Evolutionary conservation across 495 filamentous ascomycete genomes (phyloP).

Genomic region (Haplographium delicatum): DNA sequence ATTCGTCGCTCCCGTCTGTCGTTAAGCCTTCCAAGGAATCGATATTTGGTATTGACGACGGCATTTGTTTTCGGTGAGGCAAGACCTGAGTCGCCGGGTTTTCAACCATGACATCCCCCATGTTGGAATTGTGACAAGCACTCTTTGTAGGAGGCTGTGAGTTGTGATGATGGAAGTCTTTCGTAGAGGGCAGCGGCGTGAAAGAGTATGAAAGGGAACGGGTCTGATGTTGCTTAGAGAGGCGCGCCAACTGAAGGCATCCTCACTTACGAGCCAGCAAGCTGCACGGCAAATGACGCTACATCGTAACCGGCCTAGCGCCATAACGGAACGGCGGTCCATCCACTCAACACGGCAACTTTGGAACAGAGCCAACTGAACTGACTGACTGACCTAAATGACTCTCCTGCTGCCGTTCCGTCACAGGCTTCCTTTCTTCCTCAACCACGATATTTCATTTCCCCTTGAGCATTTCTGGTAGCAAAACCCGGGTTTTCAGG

Average conservation of each 20-base stretch:
- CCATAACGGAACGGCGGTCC: neutral
- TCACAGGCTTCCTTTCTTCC: neutral
- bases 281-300: neutral
- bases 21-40: constrained; percentile 78
- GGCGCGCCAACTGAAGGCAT: constrained; percentile 21
- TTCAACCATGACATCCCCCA: constrained; percentile 83
- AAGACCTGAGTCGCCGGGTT: constrained; percentile 65
- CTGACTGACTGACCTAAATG: no score
- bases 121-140: constrained; percentile 32
- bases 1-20: constrained; percentile 84
- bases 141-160: neutral
- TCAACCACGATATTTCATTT: neutral
- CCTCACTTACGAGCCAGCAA: constrained; percentile 12
- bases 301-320: neutral
- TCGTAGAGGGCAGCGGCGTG: no score
- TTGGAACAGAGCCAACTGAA: no score
- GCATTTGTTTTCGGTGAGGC: constrained; percentile 70
- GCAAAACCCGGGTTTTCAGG: no score
- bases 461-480: neutral
- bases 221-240: constrained; percentile 10
- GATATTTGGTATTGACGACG: constrained; percentile 84
- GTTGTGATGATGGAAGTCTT: neutral
- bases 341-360: neutral
- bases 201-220: neutral
- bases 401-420: neutral